phyloP scores from a whole-genome alignment of 176 grass and related monocot species.

The Triticum monococcum region DNA sequence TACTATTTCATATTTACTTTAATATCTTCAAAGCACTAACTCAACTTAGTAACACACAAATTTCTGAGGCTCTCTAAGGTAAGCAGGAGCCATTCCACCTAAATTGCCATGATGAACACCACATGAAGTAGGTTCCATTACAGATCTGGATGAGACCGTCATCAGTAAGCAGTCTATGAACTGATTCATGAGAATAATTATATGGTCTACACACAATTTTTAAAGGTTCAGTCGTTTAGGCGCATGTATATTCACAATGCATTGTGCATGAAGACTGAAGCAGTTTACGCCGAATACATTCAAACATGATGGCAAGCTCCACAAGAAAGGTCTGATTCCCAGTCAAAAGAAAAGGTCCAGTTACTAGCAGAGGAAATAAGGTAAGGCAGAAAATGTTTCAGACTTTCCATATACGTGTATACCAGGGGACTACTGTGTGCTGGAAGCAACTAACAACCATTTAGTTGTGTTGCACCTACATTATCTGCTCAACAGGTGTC shows the following conservation, averaged over 20 bases:
- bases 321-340: not conserved
- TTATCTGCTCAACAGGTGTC: not conserved
- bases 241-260: slow-evolving; percentile 3
- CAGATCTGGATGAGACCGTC: not conserved
- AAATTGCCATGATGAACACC: not conserved
- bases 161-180: not conserved
- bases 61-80: slow-evolving; percentile 7
- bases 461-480: slow-evolving; percentile 11
- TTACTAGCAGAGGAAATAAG: not conserved
- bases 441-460: slow-evolving; percentile 13
- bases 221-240: not conserved
- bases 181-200: not conserved
- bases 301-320: not conserved
- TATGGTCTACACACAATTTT: not conserved
- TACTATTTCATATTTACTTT: slow-evolving; percentile 13
- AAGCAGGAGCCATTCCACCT: not conserved
- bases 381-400: not conserved
- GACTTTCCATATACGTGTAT: not conserved
- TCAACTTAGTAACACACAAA: not conserved
- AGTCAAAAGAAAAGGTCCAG: not conserved
- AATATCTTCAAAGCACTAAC: slow-evolving; percentile 2
- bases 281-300: not conserved
- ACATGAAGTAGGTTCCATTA: not conserved
- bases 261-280: not conserved
- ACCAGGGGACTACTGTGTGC: not conserved